Evolutionary conservation across 2,329 filamentous ascomycete genomes (phyloP), one percentile per base, ranked within the genome.

Genomic region (Aschersonia sp.): DNA sequence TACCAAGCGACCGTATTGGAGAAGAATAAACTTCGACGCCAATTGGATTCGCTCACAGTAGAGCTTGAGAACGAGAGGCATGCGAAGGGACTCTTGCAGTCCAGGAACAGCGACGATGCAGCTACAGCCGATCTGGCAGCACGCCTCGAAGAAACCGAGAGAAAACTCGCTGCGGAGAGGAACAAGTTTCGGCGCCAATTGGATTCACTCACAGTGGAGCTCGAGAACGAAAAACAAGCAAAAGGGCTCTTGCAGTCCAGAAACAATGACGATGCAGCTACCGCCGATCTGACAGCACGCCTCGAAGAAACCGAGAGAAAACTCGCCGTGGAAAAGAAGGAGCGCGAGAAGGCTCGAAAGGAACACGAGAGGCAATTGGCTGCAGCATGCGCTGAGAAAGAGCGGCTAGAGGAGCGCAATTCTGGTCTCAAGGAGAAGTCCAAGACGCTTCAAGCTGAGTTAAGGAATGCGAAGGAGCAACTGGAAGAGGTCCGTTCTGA

Each of bases 31-130:
- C 67, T 96, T 10, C 82, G 92, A 59, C 81, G 85, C 44, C 85
- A 92, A 63, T 64, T 95, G 31, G 82, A 75, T 58, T 80, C 82
- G 2, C 64, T 89, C 2, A 85, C 94, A 61, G 80, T 87, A 42
- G 85, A 94, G 56, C 72, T 95, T 2, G 86, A 89, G 53, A 86
- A 85, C 54, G 86, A 92, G 61, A 91, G 65, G 51, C 59, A 61
- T 48, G 61, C 61, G 2, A 62, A 59, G 32, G 55, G 62, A 31
- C 58, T 59, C 10, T 54, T 58, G n/a, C 55, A 60, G 35, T 54
- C 59, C 30, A 59, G 57, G 42, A 57, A 55, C 28, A 54, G 60
- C 38, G 54, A 74, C 54, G 55, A 74, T 54, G 61, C 65, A 54
- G 69, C 66, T 45, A 53, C 67, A 60, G 59, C 74, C 59, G 61